A percentile compares a stretch with the other conserved stretches of the same genome.
phyloP scores from a whole-genome alignment of 176 grass and related monocot species.

The Phragmites australis region DNA sequence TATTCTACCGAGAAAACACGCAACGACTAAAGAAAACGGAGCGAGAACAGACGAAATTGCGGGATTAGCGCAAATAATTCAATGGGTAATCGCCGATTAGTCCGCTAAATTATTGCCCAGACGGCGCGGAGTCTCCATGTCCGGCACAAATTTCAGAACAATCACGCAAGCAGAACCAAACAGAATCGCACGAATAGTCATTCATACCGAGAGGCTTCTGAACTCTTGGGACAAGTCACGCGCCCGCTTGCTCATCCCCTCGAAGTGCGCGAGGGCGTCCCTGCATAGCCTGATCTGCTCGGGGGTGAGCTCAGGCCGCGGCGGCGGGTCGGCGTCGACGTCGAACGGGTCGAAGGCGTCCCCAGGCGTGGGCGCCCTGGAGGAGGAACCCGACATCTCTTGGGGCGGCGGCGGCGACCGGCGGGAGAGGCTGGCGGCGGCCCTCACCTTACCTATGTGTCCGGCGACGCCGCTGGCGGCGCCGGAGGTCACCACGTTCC shows the following conservation, averaged over 20 bases:
- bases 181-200: background rate
- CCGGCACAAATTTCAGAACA: background rate
- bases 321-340: constrained; percentile 39
- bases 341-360: constrained; percentile 42
- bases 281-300: constrained; percentile 59
- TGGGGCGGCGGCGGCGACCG: background rate
- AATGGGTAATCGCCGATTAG: background rate
- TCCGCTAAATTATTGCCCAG: background rate
- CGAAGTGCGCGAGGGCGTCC: constrained; percentile 61
- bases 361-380: background rate
- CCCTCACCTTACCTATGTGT: constrained; percentile 20
- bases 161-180: background rate
- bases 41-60: background rate
- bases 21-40: background rate
- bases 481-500: constrained; percentile 27
- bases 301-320: constrained; percentile 26
- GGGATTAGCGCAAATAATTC: background rate
- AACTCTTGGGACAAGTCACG: constrained; percentile 48
- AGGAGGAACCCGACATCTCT: background rate
- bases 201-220: constrained; percentile 56
- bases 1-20: background rate
- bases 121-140: too few species aligned
- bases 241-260: constrained; percentile 39
- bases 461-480: background rate
- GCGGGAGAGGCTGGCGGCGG: constrained; percentile 7